A percentile compares a stretch with the other conserved stretches of the same genome.
Conservation (phyloP, 2,329 filamentous ascomycete genomes). For the Colletotrichum limetticola region DNA sequence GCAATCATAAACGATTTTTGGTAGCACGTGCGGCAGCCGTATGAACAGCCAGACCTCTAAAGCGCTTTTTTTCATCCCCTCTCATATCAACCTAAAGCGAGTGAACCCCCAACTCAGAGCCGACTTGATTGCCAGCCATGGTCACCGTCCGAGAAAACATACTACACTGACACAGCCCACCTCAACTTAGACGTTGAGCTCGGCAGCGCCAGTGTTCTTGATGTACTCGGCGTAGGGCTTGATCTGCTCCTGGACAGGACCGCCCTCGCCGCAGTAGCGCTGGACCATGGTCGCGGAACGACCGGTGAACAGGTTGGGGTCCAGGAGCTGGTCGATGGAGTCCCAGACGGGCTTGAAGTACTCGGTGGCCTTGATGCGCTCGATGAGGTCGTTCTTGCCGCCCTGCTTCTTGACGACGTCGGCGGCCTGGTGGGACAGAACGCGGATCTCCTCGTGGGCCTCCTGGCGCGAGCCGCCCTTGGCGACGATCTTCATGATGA, state of each 20-base stretch:
- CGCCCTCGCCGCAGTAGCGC: slow-evolving; percentile 52
- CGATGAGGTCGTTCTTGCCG: slow-evolving; percentile 59
- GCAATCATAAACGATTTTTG: neutral
- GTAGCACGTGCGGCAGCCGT: neutral
- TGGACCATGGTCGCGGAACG: slow-evolving; percentile 59
- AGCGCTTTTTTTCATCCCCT: neutral
- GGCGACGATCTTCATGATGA: slow-evolving; percentile 82
- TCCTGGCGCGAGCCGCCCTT: slow-evolving; percentile 80
- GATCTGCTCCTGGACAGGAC: slow-evolving; percentile 51
- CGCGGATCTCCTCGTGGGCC: slow-evolving; percentile 87
- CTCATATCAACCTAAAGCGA: neutral
- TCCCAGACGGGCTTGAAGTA: slow-evolving; percentile 81
- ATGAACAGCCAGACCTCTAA: neutral
- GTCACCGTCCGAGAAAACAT: neutral
- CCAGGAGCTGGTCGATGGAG: slow-evolving; percentile 75
- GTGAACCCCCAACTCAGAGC: neutral
- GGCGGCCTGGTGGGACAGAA: slow-evolving; percentile 81
- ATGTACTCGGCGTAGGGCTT: slow-evolving; percentile 51
- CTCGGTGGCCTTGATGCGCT: slow-evolving; percentile 75
- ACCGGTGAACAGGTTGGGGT: slow-evolving; percentile 65
- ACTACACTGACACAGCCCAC: neutral
- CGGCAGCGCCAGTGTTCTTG: slow-evolving; percentile 44
- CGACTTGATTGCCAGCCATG: neutral
- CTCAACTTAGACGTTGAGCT: neutral
- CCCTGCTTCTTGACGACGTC: slow-evolving; percentile 63